Base-by-base conservation (phyloP, 2,329 filamentous ascomycete species). In the Sarocladiaceae sp. region DNA sequence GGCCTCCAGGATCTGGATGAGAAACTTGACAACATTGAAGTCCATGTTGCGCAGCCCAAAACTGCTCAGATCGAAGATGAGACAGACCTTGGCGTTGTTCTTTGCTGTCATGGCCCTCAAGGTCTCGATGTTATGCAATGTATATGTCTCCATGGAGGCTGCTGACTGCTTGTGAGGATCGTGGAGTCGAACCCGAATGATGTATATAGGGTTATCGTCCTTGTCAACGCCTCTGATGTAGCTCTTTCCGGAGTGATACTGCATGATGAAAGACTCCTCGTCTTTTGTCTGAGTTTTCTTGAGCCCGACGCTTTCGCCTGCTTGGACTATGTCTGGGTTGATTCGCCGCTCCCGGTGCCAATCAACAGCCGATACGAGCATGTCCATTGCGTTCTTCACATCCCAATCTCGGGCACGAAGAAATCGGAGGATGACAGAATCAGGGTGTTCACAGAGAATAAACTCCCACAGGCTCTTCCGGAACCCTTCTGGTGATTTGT, bases 1-100 rank as follows among this genome's bases (percentile, higher is more conserved):
- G 40, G 84, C 83, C 64, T 88, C 84, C 54, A 88, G 85, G 56
- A 82, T 83, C 53, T 86, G 84, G 62, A 88, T 85, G 68, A 88
- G 83, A 65, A 87, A 88, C 53, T 85, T 88, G 43, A 88, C 80
- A 0, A 83, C 82, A 0, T 79, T 73, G 58, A 87, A 88, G 61
- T 88, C 84, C 73, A 88, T 87, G 63, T 88, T 88, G 10, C 79
- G 73, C 58, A 88, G 68, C 12, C 75, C 75, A 57, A 88, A 88
- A 49, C 76, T 71, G 6, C 74, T 83, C 74, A 88, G 82, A 61
- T 88, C 84, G 56, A 88, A 88, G 43, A 88, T 62, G 46, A 88
- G 48, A 23, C 51, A 54, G 13, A 45, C 39, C 29, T 45, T 49
- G 37, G 46, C 47, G 12, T 42, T 24, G 12, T 34, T 19, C 18